Conservation (phyloP, 257 asterid species). For the Gentiana straminea region DNA sequence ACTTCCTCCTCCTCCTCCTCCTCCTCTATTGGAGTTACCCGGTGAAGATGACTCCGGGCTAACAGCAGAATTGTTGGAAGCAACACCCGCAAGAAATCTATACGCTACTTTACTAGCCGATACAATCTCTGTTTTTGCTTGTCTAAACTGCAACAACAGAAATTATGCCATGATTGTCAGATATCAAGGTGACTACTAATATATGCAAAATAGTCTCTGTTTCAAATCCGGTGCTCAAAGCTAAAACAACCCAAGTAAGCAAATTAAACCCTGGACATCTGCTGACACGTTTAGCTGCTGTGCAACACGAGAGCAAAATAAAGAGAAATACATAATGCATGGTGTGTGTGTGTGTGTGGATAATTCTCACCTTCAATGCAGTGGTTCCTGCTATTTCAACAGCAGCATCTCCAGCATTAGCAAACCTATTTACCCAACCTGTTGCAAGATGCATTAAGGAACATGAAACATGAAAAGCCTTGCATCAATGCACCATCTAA, state of each 20-base stretch:
- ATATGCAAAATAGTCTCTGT: too few relatives aligned
- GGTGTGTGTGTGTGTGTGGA: background rate
- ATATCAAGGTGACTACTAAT: too few relatives aligned
- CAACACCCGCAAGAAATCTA: slow-evolving; percentile 65
- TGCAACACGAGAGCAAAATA: too few relatives aligned
- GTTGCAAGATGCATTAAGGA: slow-evolving; percentile 8
- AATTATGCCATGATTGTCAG: background rate
- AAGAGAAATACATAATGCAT: too few relatives aligned
- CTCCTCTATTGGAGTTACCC: slow-evolving; percentile 30
- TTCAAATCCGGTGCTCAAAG: too few relatives aligned
- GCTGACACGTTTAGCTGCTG: too few relatives aligned
- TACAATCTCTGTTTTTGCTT: slow-evolving; percentile 89
- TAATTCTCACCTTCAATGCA: slow-evolving; percentile 57
- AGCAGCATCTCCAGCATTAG: slow-evolving; percentile 92
- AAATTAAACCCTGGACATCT: too few relatives aligned
- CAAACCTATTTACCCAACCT: slow-evolving; percentile 99
- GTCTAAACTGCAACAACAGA: slow-evolving; percentile 62
- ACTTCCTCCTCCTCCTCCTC: slow-evolving; percentile 17
- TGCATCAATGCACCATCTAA: too few relatives aligned
- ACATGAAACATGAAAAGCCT: too few relatives aligned
- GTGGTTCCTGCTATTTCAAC: slow-evolving; percentile 86
- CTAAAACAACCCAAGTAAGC: background rate
- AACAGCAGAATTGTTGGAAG: slow-evolving; percentile 44
- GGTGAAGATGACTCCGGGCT: slow-evolving; percentile 36
- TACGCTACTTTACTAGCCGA: slow-evolving; percentile 87